Conservation (phyloP, 176 grass and related monocot genomes). For the Triticum aestivum region IWGSC_CS_RefSeq_v2.1 NC_057799.1:37510072-37510571, state of each 20-base stretch:
- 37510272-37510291: constrained; percentile 88
- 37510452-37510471: constrained; percentile 15
- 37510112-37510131: background rate
- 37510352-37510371: constrained; percentile 67
- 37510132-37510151: background rate
- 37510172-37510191: constrained; percentile 60
- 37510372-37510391: constrained; percentile 73
- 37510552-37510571: too few species aligned
- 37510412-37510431: constrained; percentile 63
- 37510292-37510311: constrained; percentile 89
- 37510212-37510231: constrained; percentile 94
- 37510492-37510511: background rate
- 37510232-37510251: constrained; percentile 79
- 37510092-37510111: background rate
- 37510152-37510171: constrained; percentile 66
- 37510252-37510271: constrained; percentile 58
- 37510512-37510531: background rate
- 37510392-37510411: constrained; percentile 64
- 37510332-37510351: constrained; percentile 79
- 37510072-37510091: background rate
- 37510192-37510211: constrained; percentile 62
- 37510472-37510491: background rate
- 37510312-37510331: constrained; percentile 97
- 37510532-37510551: background rate
- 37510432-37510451: constrained; percentile 76